Evolutionary conservation across 352 stramenopile species (phyloP), one percentile per base, ranked within the genome.

Genomic region (Paralagenidium karlingii): DNA sequence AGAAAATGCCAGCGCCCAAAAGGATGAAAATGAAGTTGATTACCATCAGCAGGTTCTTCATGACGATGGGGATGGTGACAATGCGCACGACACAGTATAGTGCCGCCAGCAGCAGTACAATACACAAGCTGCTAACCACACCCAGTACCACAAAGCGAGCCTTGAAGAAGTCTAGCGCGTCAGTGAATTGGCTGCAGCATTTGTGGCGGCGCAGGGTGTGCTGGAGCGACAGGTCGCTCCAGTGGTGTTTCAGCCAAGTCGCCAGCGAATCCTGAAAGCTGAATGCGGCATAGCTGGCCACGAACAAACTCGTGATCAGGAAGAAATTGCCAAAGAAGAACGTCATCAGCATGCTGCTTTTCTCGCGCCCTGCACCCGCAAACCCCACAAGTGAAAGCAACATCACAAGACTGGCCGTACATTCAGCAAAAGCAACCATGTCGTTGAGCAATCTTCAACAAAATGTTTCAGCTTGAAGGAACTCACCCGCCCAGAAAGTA

Each of bases 61-160:
- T 88, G 40, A 91, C 65, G 52, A 88, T 84, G 6, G 77, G 77
- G 25, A 91, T 66, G n/a, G 71, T 85, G 26, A 86, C 69, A 49
- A 91, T 87, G 49, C 73, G 70, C 18, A 91, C 49, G 29, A 86
- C 67, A 50, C 69, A 91, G 55, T 82, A 83, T 55, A 87, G 69
- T 18, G 73, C 57, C 1, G 51, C 37, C 15, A 91, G 26, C 27
- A 77, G 53, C 12, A 82, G 47, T 16, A 52, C 45, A 25, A 83
- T 57, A 40, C 58, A 68, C 19, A 49, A 52, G 2, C 64, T 49
- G 38, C 63, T 71, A 10, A 87, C 43, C 0, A 36, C 49, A 3
- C 77, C 74, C 1, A 88, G 49, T 15, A 63, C 29, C n/a, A 49
- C 22, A 18, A 83, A 71, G 20, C 61, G 53, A 19, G 39, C 20